phyloP scores from a whole-genome alignment of 306 rosid species.

The Castanea mollissima region DNA sequence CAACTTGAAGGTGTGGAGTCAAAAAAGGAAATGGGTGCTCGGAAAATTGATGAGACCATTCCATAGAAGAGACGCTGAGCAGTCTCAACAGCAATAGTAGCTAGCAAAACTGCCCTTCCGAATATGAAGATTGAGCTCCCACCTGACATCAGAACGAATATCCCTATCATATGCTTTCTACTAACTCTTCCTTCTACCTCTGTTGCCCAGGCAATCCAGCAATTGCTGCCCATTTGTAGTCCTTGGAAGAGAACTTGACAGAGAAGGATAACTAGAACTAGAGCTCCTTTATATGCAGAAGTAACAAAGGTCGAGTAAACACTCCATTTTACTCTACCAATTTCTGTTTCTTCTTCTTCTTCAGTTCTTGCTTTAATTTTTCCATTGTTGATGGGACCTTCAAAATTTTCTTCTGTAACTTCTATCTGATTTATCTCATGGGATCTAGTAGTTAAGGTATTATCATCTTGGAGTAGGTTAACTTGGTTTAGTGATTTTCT shows the following conservation, averaged over 20 bases:
- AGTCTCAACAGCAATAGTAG: constrained; percentile 71
- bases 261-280: constrained; percentile 73
- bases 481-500: constrained; percentile 64
- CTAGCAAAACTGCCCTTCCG: constrained; percentile 77
- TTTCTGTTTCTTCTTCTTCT: constrained; percentile 74
- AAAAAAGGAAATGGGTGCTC: constrained; percentile 78
- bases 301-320: constrained; percentile 82
- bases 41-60: constrained; percentile 73
- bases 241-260: constrained; percentile 81
- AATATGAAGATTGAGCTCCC: constrained; percentile 83
- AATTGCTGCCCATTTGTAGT: constrained; percentile 87
- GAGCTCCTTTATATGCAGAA: constrained; percentile 71
- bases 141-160: constrained; percentile 60
- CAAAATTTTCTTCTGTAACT: constrained; percentile 44
- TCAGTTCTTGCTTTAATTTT: constrained; percentile 34
- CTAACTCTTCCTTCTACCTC: constrained; percentile 48
- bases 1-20: constrained; percentile 84
- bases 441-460: constrained; percentile 31
- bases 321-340: constrained; percentile 82
- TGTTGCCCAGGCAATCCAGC: constrained; percentile 92
- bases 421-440: constrained; percentile 47
- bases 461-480: constrained; percentile 40
- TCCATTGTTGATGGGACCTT: constrained; percentile 31
- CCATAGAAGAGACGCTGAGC: constrained; percentile 67
- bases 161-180: constrained; percentile 48